Evolutionary conservation across 2,329 filamentous ascomycete species (phyloP), one percentile per base, ranked within the genome.

Genomic region (Fusarium torreyae): DNA sequence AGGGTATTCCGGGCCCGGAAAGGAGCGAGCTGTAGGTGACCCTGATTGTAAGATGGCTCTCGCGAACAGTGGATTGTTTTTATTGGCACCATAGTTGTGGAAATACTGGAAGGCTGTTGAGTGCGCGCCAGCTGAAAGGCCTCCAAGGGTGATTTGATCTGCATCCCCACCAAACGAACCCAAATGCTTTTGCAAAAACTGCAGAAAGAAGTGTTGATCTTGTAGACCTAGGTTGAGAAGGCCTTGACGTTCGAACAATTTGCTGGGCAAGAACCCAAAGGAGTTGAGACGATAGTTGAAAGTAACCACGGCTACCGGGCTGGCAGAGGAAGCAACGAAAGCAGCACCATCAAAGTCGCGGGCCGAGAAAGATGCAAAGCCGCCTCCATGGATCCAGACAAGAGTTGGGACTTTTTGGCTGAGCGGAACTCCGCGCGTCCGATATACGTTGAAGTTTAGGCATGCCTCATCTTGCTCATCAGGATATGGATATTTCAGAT

Each of bases 241-340:
- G 0, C 58, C 58, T 6, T 62, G 22, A 0, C 45, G 33, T 10
- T 62, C 34, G 5, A 62, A 60, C 1, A 60, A 36, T 5, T 28
- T 28, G 3, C 58, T 62, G 0, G 58, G 55, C 5, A 62, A 1
- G 8, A 62, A 62, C 2, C 58, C 58, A 2, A 60, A 62, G 10
- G 58, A 26, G 9, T 40, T 45, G 13, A 62, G 55, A 6, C 58
- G 58, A 24, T 62, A 62, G 3, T 62, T 62, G 26, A 62, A 60
- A 2, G 58, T 40, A 0, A 60, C 10, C 3, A 60, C 58, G 9
- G 44, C 44, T 3, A 59, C 17, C 1, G 57, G 54, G 4, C 34
- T 28, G 6, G 31, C 3, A 20, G 57, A 61, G 5, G 55, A 61
- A 0, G 54, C 31, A 7, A 59, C 57, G 6, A 61, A 61, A 7